phyloP scores from a whole-genome alignment of 2,329 filamentous ascomycete genomes.

The Microsporum audouinii region DNA sequence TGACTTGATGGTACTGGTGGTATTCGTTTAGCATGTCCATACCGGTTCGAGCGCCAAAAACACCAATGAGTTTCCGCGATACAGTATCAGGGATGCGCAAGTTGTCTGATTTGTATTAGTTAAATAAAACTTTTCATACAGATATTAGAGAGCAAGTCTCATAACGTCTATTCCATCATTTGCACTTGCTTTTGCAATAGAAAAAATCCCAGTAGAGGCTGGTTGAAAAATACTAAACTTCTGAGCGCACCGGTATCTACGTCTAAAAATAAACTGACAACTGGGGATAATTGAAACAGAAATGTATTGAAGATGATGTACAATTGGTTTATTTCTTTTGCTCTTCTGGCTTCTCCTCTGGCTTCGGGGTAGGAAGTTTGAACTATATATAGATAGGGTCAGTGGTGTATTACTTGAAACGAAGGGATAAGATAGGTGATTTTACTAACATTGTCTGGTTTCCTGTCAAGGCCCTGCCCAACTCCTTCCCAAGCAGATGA shows the following conservation, averaged over 20 bases:
- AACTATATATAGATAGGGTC: slow-evolving; percentile 42
- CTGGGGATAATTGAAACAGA: background rate
- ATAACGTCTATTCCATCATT: background rate
- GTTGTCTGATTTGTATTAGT: too few relatives aligned
- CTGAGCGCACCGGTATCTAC: background rate
- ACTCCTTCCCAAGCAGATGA: slow-evolving; percentile 61
- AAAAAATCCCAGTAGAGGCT: background rate
- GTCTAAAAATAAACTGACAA: background rate
- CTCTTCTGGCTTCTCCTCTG: slow-evolving; percentile 82
- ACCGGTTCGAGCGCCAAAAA: too few relatives aligned
- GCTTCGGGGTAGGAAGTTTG: slow-evolving; percentile 90
- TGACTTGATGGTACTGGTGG: too few relatives aligned
- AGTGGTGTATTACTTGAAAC: background rate
- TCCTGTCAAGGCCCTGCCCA: slow-evolving; percentile 61
- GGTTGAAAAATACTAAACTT: background rate
- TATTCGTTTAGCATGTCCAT: too few relatives aligned
- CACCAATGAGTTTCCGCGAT: too few relatives aligned
- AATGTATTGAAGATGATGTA: slow-evolving; percentile 2
- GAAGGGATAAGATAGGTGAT: background rate
- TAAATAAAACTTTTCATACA: too few relatives aligned
- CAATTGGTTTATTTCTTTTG: slow-evolving; percentile 66
- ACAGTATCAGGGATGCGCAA: too few relatives aligned
- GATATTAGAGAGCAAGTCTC: too few relatives aligned
- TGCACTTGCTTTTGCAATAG: background rate
- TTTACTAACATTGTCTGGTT: slow-evolving; percentile 53